These are phyloP conservation scores for Spergularia bocconei DNA, from an alignment of 148 eudicot genomes.

Conservation along the genomic window DNA sequence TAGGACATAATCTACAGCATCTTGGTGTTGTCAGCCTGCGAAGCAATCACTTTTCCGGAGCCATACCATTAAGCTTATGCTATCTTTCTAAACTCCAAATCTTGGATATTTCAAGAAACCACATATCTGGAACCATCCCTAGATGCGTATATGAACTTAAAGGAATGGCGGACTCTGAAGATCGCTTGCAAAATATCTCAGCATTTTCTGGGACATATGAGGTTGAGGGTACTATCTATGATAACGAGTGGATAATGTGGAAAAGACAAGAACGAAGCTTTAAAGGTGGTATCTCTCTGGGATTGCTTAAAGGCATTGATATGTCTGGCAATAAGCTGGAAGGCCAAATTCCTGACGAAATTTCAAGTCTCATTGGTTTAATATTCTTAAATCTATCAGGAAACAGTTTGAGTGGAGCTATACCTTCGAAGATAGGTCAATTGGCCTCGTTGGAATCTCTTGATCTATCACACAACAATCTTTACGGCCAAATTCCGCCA, in stretches of 20 bases:
- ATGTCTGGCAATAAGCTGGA: conserved; percentile 13
- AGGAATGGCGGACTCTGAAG: neutral
- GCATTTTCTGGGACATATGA: neutral
- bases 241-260: conserved; percentile 3
- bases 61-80: conserved; percentile 20
- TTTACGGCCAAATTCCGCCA: conserved; percentile 19
- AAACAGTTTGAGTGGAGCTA: conserved; percentile 16
- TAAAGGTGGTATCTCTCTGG: neutral
- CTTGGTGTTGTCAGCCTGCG: conserved; percentile 13
- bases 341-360: conserved; percentile 14
- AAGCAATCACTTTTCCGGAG: conserved; percentile 10
- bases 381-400: conserved; percentile 16
- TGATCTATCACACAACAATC: conserved; percentile 17
- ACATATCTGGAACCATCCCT: conserved; percentile 16
- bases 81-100: conserved; percentile 11
- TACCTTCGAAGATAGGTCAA: conserved; percentile 12
- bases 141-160: neutral
- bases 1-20: neutral
- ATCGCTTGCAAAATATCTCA: neutral
- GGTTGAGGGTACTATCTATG: neutral
- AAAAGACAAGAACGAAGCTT: neutral
- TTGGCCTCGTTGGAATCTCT: conserved; percentile 11
- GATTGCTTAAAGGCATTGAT: conserved; percentile 3
- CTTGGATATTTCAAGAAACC: conserved; percentile 14
- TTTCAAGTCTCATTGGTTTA: neutral